Conservation (phyloP, 805 yeast genomes). For the Scheffersomyces lignosus region DNA sequence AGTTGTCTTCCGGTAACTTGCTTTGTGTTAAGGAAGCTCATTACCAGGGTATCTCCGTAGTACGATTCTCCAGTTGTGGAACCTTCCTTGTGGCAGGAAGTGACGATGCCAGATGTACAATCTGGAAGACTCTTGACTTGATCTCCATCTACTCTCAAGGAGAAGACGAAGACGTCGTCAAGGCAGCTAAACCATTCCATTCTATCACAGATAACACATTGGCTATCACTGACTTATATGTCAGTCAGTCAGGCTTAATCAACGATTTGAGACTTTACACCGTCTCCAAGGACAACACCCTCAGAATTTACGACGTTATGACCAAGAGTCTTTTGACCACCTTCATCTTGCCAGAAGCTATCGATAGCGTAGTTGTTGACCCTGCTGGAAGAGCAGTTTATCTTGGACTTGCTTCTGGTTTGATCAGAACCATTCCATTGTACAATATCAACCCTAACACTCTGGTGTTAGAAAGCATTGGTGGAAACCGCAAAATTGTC, state of each 20-base stretch:
- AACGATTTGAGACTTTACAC: conserved; percentile 67
- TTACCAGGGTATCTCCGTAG: conserved; percentile 68
- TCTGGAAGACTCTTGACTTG: conserved; percentile 72
- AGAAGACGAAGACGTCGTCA: conserved; percentile 29
- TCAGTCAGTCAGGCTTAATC: conserved; percentile 50
- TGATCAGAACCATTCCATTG: conserved; percentile 55
- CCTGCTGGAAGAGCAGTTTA: conserved; percentile 78
- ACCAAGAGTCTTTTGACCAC: conserved; percentile 57
- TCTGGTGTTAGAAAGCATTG: conserved; percentile 56
- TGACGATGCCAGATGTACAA: conserved; percentile 72
- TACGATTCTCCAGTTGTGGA: conserved; percentile 61
- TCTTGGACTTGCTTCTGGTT: conserved; percentile 67
- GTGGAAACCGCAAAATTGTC: conserved; percentile 53
- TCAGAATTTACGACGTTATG: conserved; percentile 65
- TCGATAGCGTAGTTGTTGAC: conserved; percentile 63
- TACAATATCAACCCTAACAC: conserved; percentile 36
- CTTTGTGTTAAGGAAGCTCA: conserved; percentile 77
- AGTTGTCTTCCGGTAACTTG: conserved; percentile 71
- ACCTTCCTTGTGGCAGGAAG: conserved; percentile 74
- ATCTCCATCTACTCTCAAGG: conserved; percentile 32
- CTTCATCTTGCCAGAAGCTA: conserved; percentile 61
- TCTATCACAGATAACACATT: conserved; percentile 63
- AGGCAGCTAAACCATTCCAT: conserved; percentile 53
- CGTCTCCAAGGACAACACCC: conserved; percentile 70
- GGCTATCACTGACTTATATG: conserved; percentile 48